phyloP scores from a whole-genome alignment of 306 rosid species.

The Spatholobus suberectus region DNA sequence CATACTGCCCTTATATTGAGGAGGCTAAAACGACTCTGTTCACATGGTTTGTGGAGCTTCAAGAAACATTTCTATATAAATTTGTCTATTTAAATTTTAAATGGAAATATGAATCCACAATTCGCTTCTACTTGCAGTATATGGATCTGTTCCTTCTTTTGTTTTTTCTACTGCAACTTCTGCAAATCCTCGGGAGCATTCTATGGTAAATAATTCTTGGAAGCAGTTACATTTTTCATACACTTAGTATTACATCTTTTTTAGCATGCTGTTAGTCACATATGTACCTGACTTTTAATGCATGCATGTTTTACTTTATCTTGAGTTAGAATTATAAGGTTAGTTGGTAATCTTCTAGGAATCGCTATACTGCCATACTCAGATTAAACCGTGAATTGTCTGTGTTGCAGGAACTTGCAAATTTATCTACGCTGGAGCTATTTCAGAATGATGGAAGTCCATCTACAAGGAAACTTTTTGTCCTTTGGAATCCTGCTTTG shows the following conservation, averaged over 20 bases:
- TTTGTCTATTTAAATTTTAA: conserved; percentile 32
- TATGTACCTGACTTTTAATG: conserved; percentile 14
- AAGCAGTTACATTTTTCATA: conserved; percentile 19
- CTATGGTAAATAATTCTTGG: conserved; percentile 67
- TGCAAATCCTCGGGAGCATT: conserved; percentile 88
- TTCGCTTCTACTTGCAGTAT: conserved; percentile 70
- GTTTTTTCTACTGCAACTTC: conserved; percentile 94
- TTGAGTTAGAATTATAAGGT: conserved; percentile 21
- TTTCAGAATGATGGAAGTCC: conserved; percentile 97
- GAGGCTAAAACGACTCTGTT: conserved; percentile 85
- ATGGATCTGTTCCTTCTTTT: conserved; percentile 90
- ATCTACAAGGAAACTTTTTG: conserved; percentile 77
- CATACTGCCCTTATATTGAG: conserved; percentile 87
- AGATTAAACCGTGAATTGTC: conserved; percentile 28
- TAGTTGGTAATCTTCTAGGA: conserved; percentile 10
- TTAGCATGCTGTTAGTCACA: neutral
- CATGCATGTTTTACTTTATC: conserved; percentile 2
- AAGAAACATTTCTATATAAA: conserved; percentile 34
- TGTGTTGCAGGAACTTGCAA: conserved; percentile 83
- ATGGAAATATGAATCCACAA: conserved; percentile 16
- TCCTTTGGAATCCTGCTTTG: conserved; percentile 84
- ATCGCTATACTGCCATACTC: neutral
- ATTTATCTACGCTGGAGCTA: conserved; percentile 72
- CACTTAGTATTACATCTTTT: conserved; percentile 24
- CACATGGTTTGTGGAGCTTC: conserved; percentile 61